Conservation (phyloP, 345 rosid genomes). For the Cochlearia excelsa region DNA sequence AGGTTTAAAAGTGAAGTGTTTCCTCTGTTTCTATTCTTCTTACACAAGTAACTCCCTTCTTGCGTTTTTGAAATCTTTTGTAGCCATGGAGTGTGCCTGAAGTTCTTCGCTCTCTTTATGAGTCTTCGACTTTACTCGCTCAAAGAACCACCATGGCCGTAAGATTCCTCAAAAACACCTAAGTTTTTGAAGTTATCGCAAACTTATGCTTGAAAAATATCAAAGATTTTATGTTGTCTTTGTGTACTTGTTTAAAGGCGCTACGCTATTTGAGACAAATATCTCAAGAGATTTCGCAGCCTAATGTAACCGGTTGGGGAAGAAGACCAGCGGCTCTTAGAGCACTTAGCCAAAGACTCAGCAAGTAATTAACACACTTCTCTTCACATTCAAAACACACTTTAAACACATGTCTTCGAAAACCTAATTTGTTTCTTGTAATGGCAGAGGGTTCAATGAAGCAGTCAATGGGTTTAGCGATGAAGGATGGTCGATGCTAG, state of each 20-base stretch:
- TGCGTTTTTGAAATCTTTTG: constrained; percentile 12
- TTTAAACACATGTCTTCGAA: neutral
- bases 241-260: constrained; percentile 47
- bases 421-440: constrained; percentile 10
- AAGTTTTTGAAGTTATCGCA: neutral
- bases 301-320: constrained; percentile 80
- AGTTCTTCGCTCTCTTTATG: constrained; percentile 93
- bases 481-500: constrained; percentile 93
- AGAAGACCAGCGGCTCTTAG: constrained; percentile 93
- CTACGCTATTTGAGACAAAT: constrained; percentile 88
- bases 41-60: constrained; percentile 25
- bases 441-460: constrained; percentile 86
- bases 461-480: constrained; percentile 91
- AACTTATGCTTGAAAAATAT: neutral
- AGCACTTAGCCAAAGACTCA: constrained; percentile 81
- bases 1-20: constrained; percentile 11
- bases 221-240: constrained; percentile 8
- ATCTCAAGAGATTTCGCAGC: constrained; percentile 89
- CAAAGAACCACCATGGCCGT: constrained; percentile 96
- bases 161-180: constrained; percentile 28
- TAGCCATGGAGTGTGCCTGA: constrained; percentile 98
- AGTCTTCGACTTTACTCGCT: constrained; percentile 88
- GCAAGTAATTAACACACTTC: constrained; percentile 49
- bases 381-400: constrained; percentile 2
- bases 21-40: constrained; percentile 11